Percentiles rank a stretch among this genome's conserved stretches.
Conservation (phyloP, 805 yeast species). For the Yarrowia yakushimensis region DNA sequence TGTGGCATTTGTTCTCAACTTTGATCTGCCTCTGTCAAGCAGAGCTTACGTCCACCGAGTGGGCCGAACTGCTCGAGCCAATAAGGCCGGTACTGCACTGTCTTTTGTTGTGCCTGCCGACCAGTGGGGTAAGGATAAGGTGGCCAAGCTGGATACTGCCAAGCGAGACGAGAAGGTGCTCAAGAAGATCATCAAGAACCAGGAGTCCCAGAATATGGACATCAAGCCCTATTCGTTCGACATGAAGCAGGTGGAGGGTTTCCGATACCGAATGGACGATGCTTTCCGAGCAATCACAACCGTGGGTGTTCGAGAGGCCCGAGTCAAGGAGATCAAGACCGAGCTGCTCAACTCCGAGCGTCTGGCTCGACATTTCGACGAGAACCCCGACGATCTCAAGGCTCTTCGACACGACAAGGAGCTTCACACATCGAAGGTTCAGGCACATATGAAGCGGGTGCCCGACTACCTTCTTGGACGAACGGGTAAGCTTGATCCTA, state of each 20-base stretch:
- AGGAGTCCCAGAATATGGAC: constrained; percentile 40
- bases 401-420: constrained; percentile 90
- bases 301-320: constrained; percentile 86
- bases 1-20: constrained; percentile 94
- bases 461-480: constrained; percentile 72
- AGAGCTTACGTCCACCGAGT: constrained; percentile 88
- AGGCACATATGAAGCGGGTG: constrained; percentile 81
- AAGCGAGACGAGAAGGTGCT: constrained; percentile 85
- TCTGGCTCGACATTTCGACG: constrained; percentile 91
- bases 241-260: constrained; percentile 86
- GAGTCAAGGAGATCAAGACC: constrained; percentile 80
- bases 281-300: constrained; percentile 93
- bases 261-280: constrained; percentile 94
- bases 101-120: constrained; percentile 84
- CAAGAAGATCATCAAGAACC: constrained; percentile 70
- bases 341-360: constrained; percentile 87
- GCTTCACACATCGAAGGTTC: constrained; percentile 75
- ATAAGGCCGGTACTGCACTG: constrained; percentile 89
- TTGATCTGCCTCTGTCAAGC: constrained; percentile 87
- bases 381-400: constrained; percentile 90
- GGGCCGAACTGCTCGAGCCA: constrained; percentile 98
- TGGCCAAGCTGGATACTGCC: constrained; percentile 65
- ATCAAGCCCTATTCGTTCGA: constrained; percentile 87
- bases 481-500: constrained; percentile 6
- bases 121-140: constrained; percentile 85